Conservation (phyloP, 441 rosid genomes). For the Manihot esculenta region DNA sequence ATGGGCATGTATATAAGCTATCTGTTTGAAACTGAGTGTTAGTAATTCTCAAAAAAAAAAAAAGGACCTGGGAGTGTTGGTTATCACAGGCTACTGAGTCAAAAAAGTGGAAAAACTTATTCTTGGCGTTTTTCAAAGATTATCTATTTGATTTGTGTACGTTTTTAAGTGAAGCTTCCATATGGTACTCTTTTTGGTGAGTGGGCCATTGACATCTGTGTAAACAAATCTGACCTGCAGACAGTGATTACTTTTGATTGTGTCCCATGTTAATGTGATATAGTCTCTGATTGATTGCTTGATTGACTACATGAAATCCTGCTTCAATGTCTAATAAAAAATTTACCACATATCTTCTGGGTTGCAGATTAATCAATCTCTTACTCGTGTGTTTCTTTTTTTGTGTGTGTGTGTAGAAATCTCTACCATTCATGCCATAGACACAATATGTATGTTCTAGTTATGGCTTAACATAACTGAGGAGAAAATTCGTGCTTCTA, state of each 20-base stretch:
- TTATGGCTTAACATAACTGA: neutral
- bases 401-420: neutral
- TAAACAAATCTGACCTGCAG: neutral
- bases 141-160: neutral
- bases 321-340: neutral
- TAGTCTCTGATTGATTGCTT: neutral
- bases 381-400: too few species aligned
- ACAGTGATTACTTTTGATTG: neutral
- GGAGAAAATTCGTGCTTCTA: neutral
- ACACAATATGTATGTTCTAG: neutral
- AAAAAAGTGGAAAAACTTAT: neutral
- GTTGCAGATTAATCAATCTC: too few species aligned
- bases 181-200: neutral
- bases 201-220: neutral
- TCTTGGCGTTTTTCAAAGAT: neutral
- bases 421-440: neutral
- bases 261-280: neutral
- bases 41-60: too few species aligned
- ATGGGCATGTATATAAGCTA: neutral
- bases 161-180: neutral
- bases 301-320: too few species aligned
- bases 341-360: too few species aligned
- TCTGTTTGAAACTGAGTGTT: neutral
- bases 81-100: too few species aligned
- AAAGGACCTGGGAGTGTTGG: too few species aligned